Conservation (phyloP, 129 eudicot genomes). For the Flaveria robusta region DNA sequence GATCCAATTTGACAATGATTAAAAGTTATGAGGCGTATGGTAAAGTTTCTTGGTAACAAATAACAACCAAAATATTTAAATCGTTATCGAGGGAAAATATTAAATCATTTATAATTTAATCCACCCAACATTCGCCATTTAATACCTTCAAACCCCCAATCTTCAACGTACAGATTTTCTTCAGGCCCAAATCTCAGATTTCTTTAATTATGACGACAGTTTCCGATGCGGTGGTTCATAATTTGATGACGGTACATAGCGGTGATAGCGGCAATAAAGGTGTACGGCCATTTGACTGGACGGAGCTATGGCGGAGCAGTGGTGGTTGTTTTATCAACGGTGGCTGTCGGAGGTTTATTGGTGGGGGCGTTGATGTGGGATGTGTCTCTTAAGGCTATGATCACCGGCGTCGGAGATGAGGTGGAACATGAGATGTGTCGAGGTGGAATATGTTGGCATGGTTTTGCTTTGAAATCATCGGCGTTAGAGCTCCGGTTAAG, state of each 20-base stretch:
- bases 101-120: neutral
- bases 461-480: slow-evolving; percentile 73
- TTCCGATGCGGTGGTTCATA: slow-evolving; percentile 61
- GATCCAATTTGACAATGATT: no score
- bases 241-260: slow-evolving; percentile 58
- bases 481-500: slow-evolving; percentile 66
- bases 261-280: slow-evolving; percentile 63
- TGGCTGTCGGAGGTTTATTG: slow-evolving; percentile 49
- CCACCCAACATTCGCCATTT: slow-evolving; percentile 29
- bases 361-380: slow-evolving; percentile 65
- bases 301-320: slow-evolving; percentile 57
- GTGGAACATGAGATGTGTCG: slow-evolving; percentile 58
- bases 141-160: slow-evolving; percentile 28
- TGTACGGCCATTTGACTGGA: slow-evolving; percentile 52
- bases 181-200: slow-evolving; percentile 5
- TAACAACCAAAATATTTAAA: no score
- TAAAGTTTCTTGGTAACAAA: no score
- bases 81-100: neutral
- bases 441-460: slow-evolving; percentile 88
- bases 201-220: slow-evolving; percentile 50
- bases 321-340: slow-evolving; percentile 62
- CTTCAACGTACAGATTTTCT: slow-evolving; percentile 9
- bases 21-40: no score
- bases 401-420: slow-evolving; percentile 29
- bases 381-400: slow-evolving; percentile 62